phyloP scores from a whole-genome alignment of 768 basidiomycete genomes.

The Hypsizygus marmoreus region DNA sequence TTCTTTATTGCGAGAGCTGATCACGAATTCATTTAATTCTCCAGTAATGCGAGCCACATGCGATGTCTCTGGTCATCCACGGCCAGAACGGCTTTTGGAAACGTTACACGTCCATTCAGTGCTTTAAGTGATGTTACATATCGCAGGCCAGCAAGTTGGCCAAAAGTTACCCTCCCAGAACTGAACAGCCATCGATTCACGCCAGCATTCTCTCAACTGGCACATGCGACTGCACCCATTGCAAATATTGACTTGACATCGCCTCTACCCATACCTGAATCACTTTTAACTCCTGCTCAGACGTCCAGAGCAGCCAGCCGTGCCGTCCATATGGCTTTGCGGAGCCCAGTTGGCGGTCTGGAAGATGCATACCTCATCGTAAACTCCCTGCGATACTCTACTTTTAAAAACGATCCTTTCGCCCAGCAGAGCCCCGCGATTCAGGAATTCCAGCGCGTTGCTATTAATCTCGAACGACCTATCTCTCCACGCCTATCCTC shows the following conservation, averaged over 20 bases:
- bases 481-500: conserved; percentile 62
- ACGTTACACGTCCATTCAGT: conserved; percentile 5
- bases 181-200: not conserved
- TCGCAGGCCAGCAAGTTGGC: too few relatives aligned
- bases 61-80: conserved; percentile 63
- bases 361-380: conserved; percentile 58
- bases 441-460: conserved; percentile 34
- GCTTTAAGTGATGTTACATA: too few relatives aligned
- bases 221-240: not conserved
- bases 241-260: not conserved
- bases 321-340: conserved; percentile 51
- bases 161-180: not conserved
- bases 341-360: conserved; percentile 35
- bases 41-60: conserved; percentile 70
- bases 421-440: conserved; percentile 17
- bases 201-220: conserved; percentile 5
- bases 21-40: conserved; percentile 5
- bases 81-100: conserved; percentile 43
- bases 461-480: conserved; percentile 47
- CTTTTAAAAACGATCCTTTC: conserved; percentile 20
- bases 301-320: conserved; percentile 29
- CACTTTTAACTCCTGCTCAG: conserved; percentile 17
- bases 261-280: not conserved
- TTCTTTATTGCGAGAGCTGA: not conserved
- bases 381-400: conserved; percentile 55